Conservation (phyloP, 495 filamentous ascomycete species). For the Penicillium arizonense region DNA sequence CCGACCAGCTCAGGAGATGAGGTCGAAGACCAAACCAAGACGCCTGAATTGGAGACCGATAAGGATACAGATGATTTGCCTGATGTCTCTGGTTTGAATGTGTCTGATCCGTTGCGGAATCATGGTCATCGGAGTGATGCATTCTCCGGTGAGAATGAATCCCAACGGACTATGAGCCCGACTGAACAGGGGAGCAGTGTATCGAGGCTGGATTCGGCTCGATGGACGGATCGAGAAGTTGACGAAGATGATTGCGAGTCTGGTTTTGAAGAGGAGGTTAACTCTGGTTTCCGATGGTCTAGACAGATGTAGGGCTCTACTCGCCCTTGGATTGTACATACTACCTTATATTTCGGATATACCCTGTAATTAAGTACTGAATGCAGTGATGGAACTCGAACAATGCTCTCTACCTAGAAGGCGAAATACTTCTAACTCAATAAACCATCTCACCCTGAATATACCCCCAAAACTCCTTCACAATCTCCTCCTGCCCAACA, state of each 20-base stretch:
- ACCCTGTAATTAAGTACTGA: constrained; percentile 9
- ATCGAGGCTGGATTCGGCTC: constrained; percentile 34
- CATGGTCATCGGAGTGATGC: constrained; percentile 5
- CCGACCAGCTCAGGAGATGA: constrained; percentile 48
- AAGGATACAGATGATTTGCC: neutral
- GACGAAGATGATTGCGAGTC: constrained; percentile 32
- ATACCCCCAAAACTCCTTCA: constrained; percentile 77
- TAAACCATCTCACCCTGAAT: constrained; percentile 36
- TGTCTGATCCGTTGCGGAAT: neutral
- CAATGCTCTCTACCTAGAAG: too few relatives aligned
- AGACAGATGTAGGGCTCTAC: neutral
- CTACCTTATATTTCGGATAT: constrained; percentile 3
- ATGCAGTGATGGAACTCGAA: neutral
- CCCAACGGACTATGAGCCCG: constrained; percentile 9
- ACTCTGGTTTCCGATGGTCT: constrained; percentile 21
- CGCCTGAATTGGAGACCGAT: constrained; percentile 9
- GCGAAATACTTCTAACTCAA: constrained; percentile 2
- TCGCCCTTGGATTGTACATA: constrained; percentile 16
- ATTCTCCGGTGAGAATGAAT: constrained; percentile 9
- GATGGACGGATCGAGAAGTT: constrained; percentile 39
- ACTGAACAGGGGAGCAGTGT: constrained; percentile 11
- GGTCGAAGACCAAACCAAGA: constrained; percentile 28
- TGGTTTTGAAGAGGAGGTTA: constrained; percentile 20
- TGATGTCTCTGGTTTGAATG: neutral
- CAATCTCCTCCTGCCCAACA: constrained; percentile 67